Conservation (phyloP, 495 filamentous ascomycete genomes). For the Hypoxylon rickii region DNA sequence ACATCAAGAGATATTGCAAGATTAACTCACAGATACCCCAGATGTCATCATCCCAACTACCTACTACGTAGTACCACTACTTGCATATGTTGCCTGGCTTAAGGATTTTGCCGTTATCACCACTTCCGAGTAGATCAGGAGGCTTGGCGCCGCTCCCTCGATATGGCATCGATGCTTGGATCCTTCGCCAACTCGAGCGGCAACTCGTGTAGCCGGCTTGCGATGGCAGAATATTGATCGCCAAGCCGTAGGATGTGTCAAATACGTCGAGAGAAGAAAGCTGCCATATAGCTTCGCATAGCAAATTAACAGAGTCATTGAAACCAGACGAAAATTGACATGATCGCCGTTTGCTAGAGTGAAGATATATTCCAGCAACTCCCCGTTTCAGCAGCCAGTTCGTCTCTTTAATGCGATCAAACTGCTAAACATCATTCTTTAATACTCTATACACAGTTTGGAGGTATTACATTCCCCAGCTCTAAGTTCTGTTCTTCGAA, state of each 20-base stretch:
- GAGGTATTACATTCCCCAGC: conserved; percentile 9
- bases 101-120: conserved; percentile 7
- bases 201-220: conserved; percentile 3
- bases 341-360: conserved; percentile 6
- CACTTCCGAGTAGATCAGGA: conserved; percentile 37
- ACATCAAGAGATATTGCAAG: conserved; percentile 9
- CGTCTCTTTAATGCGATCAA: background rate
- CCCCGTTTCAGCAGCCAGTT: background rate
- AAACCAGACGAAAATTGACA: background rate
- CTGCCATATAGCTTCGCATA: conserved; percentile 2
- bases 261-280: conserved; percentile 1
- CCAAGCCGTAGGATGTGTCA: conserved; percentile 23
- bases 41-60: conserved; percentile 22
- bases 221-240: background rate
- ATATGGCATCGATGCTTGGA: conserved; percentile 4
- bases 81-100: background rate
- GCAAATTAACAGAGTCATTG: conserved; percentile 1
- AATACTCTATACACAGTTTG: conserved; percentile 4
- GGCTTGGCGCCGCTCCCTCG: conserved; percentile 25
- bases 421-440: conserved; percentile 1
- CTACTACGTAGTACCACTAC: background rate
- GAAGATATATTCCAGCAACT: conserved; percentile 18
- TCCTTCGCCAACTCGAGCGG: background rate
- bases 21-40: conserved; percentile 17
- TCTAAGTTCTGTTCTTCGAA: background rate